Base-by-base conservation (phyloP, 768 basidiomycete genomes). In the Galerina marginata region DNA sequence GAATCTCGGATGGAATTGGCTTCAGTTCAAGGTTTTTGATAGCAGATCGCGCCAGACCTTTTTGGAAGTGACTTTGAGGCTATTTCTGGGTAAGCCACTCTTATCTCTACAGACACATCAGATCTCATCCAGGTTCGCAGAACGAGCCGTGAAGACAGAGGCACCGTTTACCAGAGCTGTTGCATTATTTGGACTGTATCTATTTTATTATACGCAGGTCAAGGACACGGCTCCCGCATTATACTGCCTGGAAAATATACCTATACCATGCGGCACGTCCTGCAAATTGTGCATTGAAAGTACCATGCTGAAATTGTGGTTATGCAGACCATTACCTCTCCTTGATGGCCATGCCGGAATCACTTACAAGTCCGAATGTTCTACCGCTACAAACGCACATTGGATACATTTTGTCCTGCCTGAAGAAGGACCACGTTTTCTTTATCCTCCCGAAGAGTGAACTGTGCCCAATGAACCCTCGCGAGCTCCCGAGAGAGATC, bases 1-100 rank as follows among this genome's bases (percentile, higher is more conserved):
- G 10, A 74, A 75, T 5, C 80, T 83, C 60, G 89, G 90, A 20
- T 95, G 92, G 92, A 75, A 79, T 36, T 91, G 86, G 84, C 72
- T 92, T 45, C 91, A 93, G 68, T 83, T 94, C 75, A 87, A 83
- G 69, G 85, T 88, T 3, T 84, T 90, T 59, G 91, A 94, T 66
- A 74, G 79, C 44, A 81, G 89, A 50, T 77, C 88, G 20, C 83
- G 92, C 39, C 84, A 88, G 47, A 70, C 77, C 0, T 91, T 92
- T 71, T 72, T 93, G 29, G 77, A 77, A 37, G 79, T 85, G 9
- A 83, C 85, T 2, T 74, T 82, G 54, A 77, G 92, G 47, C 73
- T 92, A 16, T 90, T 94, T 69, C 74, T 86, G 42, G 91, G 92
- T 91, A 65, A 45, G 84, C 61, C 36, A 26, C 14, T 44, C 1